Conservation (phyloP, 371 early-diverging fungal genomes). For the Lichtheimia ornata region DNA sequence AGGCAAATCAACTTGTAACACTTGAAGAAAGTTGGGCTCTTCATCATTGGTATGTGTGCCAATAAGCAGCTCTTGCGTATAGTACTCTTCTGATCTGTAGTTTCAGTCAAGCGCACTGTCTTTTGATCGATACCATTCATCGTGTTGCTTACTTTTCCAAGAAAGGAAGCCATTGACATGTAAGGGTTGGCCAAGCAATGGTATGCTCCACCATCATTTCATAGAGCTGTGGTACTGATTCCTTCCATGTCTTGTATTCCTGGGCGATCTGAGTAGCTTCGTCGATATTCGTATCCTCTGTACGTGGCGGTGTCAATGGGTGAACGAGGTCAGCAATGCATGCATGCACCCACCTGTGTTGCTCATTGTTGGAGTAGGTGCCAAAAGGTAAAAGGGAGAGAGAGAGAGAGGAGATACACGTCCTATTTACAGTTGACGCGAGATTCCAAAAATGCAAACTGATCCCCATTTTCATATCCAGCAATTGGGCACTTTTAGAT, state of each 20-base stretch:
- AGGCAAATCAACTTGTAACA: constrained; percentile 92
- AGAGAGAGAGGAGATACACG: no score
- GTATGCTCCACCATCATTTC: constrained; percentile 98
- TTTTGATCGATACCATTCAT: not conserved
- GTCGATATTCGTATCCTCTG: not conserved
- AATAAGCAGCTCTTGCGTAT: constrained; percentile 84
- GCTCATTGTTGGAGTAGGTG: no score
- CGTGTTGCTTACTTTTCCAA: constrained; percentile 68
- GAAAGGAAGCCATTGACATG: constrained; percentile 98
- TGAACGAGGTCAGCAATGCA: no score
- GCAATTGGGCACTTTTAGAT: no score
- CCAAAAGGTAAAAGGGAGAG: no score
- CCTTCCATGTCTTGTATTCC: constrained; percentile 99
- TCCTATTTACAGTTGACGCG: no score
- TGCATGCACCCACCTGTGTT: no score
- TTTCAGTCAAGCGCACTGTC: not conserved
- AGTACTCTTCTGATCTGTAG: constrained; percentile 77
- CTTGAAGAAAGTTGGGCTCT: constrained; percentile 95
- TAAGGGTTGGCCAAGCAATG: constrained; percentile 98
- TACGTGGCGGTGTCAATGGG: no score
- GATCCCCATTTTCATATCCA: no score
- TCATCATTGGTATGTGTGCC: constrained; percentile 98
- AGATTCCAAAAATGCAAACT: no score
- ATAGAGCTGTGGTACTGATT: constrained; percentile 98
- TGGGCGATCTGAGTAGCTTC: constrained; percentile 67